Evolutionary conservation across 2,329 filamentous ascomycete species (phyloP).

Genomic region (Aspergillus fumigatus): DNA sequence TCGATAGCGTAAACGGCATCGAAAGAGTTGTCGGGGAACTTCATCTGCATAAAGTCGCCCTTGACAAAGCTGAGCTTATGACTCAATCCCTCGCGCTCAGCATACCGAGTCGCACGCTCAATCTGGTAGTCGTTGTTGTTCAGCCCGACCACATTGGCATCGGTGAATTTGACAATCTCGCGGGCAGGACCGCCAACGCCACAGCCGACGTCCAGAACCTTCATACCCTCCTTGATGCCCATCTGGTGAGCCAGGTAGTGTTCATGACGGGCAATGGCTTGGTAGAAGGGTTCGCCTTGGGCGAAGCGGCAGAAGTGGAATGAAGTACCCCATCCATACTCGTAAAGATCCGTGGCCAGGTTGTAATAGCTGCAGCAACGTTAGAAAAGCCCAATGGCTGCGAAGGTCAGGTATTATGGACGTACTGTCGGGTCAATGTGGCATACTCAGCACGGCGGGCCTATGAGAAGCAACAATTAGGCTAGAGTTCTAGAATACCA

Average conservation of each 20-base stretch:
- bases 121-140: slow-evolving; percentile 99
- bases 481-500: slow-evolving; percentile 16
- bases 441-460: slow-evolving; percentile 83
- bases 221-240: slow-evolving; percentile 78
- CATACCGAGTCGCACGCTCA: slow-evolving; percentile 82
- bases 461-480: slow-evolving; percentile 38
- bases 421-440: slow-evolving; percentile 85
- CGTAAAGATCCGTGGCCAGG: slow-evolving; percentile 91
- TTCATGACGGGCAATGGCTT: slow-evolving; percentile 93
- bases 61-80: slow-evolving; percentile 83
- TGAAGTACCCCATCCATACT: slow-evolving; percentile 92
- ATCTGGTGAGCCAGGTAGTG: slow-evolving; percentile 94
- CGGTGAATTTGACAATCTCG: slow-evolving; percentile 94
- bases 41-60: slow-evolving; percentile 99
- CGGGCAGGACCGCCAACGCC: slow-evolving; percentile 93
- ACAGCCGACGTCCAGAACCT: slow-evolving; percentile 91
- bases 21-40: slow-evolving; percentile 85
- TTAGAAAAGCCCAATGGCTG: slow-evolving; percentile 1
- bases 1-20: slow-evolving; percentile 97
- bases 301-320: slow-evolving; percentile 98
- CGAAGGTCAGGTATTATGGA: slow-evolving; percentile 17
- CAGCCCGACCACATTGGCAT: slow-evolving; percentile 79
- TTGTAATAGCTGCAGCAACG: slow-evolving; percentile 73
- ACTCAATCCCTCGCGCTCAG: slow-evolving; percentile 72
- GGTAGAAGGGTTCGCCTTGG: slow-evolving; percentile 76